Conservation (phyloP, 257 asterid genomes). For the Jasminum sambac region DNA sequence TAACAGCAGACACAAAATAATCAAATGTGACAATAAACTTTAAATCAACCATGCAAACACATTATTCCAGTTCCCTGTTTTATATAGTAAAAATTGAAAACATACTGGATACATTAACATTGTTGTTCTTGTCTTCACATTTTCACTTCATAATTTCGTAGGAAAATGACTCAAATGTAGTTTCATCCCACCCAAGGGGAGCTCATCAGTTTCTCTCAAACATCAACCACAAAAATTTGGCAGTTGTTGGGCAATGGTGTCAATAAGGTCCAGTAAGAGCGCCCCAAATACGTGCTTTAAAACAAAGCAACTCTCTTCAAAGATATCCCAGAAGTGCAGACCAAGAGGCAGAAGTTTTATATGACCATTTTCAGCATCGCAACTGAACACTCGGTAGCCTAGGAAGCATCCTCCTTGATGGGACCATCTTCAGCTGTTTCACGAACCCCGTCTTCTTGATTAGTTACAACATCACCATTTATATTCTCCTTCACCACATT, state of each 20-base stretch:
- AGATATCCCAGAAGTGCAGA: neutral
- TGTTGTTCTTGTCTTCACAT: neutral
- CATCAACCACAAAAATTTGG: neutral
- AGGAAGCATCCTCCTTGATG: neutral
- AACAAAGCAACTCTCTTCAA: neutral
- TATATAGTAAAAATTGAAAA: neutral
- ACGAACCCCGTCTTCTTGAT: neutral
- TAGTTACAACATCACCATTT: neutral
- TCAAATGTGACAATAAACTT: neutral
- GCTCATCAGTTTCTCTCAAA: neutral
- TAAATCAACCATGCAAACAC: neutral
- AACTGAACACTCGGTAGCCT: neutral
- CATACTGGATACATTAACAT: neutral
- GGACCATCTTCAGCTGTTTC: conserved; percentile 4
- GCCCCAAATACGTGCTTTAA: neutral
- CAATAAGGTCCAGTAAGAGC: neutral
- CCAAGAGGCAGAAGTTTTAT: neutral
- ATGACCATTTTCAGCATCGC: neutral
- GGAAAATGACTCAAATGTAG: neutral
- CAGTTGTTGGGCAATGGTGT: neutral
- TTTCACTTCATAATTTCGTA: neutral
- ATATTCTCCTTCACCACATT: neutral
- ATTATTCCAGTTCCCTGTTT: neutral
- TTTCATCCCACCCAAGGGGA: neutral
- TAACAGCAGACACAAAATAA: neutral